A percentile compares a stretch with the other conserved stretches of the same genome.
Conservation (phyloP, 1,284 basidiomycete species). For the Heterobasidion occidentale region DNA sequence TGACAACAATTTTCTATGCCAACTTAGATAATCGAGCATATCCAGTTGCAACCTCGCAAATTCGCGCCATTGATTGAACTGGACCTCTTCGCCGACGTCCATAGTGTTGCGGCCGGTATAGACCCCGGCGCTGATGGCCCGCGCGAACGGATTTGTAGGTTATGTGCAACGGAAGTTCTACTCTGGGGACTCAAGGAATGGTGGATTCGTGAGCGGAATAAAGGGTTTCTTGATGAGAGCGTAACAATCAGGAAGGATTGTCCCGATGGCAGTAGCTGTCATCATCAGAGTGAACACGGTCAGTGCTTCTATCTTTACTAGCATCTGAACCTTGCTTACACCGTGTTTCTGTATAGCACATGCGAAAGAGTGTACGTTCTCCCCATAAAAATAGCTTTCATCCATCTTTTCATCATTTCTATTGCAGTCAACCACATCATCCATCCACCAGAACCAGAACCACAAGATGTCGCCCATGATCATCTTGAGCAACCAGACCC, state of each 20-base stretch:
- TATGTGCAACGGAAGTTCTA: slow-evolving; percentile 66
- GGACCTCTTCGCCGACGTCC: slow-evolving; percentile 61
- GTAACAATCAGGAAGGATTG: slow-evolving; percentile 56
- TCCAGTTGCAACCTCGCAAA: slow-evolving; percentile 49
- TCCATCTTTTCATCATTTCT: slow-evolving; percentile 5
- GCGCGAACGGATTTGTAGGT: slow-evolving; percentile 51
- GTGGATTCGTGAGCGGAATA: slow-evolving; percentile 71
- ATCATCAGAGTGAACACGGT: slow-evolving; percentile 55
- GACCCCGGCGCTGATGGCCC: slow-evolving; percentile 50
- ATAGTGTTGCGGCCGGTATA: slow-evolving; percentile 40
- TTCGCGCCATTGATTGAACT: slow-evolving; percentile 60
- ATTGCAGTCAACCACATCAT: slow-evolving; percentile 42
- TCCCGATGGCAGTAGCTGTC: slow-evolving; percentile 45
- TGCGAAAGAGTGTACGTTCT: slow-evolving; percentile 57
- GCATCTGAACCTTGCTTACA: not conserved
- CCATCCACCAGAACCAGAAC: slow-evolving; percentile 13
- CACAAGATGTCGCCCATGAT: not conserved
- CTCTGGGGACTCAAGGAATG: slow-evolving; percentile 68
- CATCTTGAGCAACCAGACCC: not conserved
- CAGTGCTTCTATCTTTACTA: slow-evolving; percentile 16
- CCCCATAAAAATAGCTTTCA: not conserved
- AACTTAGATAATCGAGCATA: slow-evolving; percentile 49
- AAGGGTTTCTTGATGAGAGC: slow-evolving; percentile 47
- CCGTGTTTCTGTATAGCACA: slow-evolving; percentile 36
- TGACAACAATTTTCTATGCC: not conserved